Conservation (phyloP, 1,284 basidiomycete species). For the Ganoderma leucocontextum region DNA sequence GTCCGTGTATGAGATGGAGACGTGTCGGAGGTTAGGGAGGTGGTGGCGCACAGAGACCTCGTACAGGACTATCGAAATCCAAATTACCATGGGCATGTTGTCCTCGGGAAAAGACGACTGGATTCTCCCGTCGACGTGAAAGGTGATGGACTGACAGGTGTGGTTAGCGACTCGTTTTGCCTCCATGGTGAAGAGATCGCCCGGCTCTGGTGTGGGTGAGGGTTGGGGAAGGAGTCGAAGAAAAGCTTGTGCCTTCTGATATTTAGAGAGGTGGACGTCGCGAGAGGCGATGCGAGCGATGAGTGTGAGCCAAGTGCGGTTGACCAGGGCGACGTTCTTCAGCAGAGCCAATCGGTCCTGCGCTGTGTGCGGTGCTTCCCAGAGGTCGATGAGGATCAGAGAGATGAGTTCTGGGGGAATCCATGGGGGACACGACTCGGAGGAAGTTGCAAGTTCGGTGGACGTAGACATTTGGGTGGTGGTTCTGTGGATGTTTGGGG, state of each 20-base stretch:
- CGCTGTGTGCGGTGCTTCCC: slow-evolving; percentile 41
- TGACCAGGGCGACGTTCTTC: slow-evolving; percentile 43
- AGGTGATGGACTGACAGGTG: slow-evolving; percentile 41
- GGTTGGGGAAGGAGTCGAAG: slow-evolving; percentile 37
- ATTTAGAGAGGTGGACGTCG: slow-evolving; percentile 44
- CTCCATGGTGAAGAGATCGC: slow-evolving; percentile 26
- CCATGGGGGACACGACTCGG: slow-evolving; percentile 19
- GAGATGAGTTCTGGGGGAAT: slow-evolving; percentile 49
- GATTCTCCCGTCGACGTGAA: slow-evolving; percentile 37
- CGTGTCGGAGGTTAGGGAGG: slow-evolving; percentile 45
- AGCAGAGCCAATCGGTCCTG: slow-evolving; percentile 44
- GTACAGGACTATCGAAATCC: slow-evolving; percentile 36
- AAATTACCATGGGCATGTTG: slow-evolving; percentile 33
- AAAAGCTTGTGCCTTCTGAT: slow-evolving; percentile 38
- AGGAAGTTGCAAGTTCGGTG: not conserved
- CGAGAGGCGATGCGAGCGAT: slow-evolving; percentile 43
- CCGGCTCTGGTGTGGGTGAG: slow-evolving; percentile 17
- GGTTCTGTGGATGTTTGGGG: not conserved
- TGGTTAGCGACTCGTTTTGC: slow-evolving; percentile 33
- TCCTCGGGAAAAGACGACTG: slow-evolving; percentile 20
- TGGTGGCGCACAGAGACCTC: slow-evolving; percentile 38
- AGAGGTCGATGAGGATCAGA: slow-evolving; percentile 44
- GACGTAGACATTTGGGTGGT: not conserved
- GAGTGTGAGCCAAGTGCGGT: slow-evolving; percentile 40
- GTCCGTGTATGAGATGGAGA: slow-evolving; percentile 46